Conservation (phyloP, 2,329 filamentous ascomycete species). For the Aspergillus eucalypticola region DNA sequence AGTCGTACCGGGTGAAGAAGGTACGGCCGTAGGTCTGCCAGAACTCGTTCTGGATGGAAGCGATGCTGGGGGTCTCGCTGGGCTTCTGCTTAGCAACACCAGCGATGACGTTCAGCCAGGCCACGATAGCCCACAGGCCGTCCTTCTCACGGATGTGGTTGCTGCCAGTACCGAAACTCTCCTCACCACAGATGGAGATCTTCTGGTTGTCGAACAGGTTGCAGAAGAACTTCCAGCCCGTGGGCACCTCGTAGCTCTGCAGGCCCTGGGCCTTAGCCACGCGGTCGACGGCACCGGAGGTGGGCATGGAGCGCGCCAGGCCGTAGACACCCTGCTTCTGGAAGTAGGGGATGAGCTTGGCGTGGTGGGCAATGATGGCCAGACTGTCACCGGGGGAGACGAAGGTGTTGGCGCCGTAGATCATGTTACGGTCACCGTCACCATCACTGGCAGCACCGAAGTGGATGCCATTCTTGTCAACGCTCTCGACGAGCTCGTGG, state of each 20-base stretch:
- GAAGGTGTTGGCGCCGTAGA: conserved; percentile 94
- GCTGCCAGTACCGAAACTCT: conserved; percentile 95
- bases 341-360: conserved; percentile 96
- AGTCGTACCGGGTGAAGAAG: conserved; percentile 99
- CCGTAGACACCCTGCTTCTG: conserved; percentile 95
- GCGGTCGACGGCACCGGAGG: conserved; percentile 89
- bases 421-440: conserved; percentile 99
- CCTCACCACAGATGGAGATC: conserved; percentile 97
- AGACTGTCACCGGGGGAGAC: conserved; percentile 96
- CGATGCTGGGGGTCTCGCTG: conserved; percentile 82
- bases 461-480: conserved; percentile 87
- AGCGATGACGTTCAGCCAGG: conserved; percentile 98
- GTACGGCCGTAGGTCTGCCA: conserved; percentile 95
- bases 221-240: conserved; percentile 99
- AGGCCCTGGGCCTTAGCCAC: conserved; percentile 94
- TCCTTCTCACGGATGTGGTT: conserved; percentile 99
- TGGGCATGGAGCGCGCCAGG: conserved; percentile 95
- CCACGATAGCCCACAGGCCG: conserved; percentile 93
- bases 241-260: conserved; percentile 92
- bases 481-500: conserved; percentile 87
- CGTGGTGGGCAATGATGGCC: conserved; percentile 97
- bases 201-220: conserved; percentile 91
- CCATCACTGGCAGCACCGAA: conserved; percentile 97
- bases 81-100: conserved; percentile 82
- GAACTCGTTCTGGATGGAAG: conserved; percentile 95